phyloP scores from a whole-genome alignment of 2,329 filamentous ascomycete genomes.

The Microdochium bolleyi region DNA sequence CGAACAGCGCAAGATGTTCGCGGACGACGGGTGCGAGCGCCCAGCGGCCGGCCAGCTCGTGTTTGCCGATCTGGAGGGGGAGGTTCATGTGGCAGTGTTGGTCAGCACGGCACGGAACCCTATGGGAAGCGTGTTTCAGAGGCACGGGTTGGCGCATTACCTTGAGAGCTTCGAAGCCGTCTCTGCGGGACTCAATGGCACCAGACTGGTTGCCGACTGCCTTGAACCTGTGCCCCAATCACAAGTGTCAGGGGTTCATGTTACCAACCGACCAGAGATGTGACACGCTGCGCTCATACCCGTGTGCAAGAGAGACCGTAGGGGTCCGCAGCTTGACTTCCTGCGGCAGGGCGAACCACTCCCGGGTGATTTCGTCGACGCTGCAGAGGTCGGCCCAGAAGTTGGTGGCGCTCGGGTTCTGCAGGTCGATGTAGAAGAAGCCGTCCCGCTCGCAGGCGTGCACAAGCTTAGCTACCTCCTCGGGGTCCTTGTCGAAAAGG shows the following conservation, averaged over 20 bases:
- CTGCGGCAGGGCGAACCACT: background rate
- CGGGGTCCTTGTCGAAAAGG: background rate
- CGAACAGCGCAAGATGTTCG: background rate
- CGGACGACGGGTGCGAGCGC: constrained; percentile 1
- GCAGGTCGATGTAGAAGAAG: background rate
- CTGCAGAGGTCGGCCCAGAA: background rate
- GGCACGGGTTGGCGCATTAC: background rate
- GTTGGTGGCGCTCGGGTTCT: background rate
- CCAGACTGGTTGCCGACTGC: background rate
- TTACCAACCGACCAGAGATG: background rate
- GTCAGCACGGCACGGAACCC: background rate
- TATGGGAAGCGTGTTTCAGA: background rate
- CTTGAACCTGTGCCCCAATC: background rate
- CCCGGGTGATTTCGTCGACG: background rate
- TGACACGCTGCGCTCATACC: background rate
- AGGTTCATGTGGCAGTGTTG: background rate
- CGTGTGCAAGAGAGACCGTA: background rate
- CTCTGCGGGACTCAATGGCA: background rate
- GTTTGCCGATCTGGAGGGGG: background rate
- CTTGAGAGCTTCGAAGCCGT: background rate
- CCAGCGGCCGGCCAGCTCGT: constrained; percentile 3
- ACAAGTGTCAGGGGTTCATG: background rate
- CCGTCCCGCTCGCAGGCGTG: background rate
- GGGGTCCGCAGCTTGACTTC: background rate
- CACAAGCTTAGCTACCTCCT: background rate